phyloP scores from a whole-genome alignment of 805 yeast genomes.

The Naumovozyma baii region DNA sequence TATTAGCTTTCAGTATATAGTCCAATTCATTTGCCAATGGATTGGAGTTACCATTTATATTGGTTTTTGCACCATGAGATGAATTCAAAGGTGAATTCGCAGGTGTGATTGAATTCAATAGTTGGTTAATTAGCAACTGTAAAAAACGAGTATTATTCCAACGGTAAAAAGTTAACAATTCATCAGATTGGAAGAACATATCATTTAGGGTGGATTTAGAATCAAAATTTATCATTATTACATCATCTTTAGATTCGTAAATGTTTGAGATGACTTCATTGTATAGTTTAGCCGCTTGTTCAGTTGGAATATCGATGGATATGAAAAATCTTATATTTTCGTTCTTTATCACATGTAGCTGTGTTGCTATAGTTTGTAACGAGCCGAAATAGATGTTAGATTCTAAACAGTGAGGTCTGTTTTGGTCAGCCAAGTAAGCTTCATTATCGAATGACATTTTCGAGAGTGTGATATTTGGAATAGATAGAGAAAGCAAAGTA shows the following conservation, averaged over 20 bases:
- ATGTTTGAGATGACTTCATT: not conserved
- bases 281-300: constrained; percentile 24
- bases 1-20: constrained; percentile 1
- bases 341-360: constrained; percentile 27
- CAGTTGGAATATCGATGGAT: constrained; percentile 29
- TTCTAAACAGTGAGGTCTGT: constrained; percentile 34
- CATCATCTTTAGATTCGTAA: constrained; percentile 21
- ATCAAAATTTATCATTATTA: constrained; percentile 31
- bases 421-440: constrained; percentile 2
- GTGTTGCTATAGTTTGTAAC: constrained; percentile 33
- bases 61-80: not conserved
- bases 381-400: constrained; percentile 41
- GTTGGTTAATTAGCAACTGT: not conserved
- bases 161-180: constrained; percentile 1
- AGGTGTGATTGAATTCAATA: not conserved
- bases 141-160: constrained; percentile 7
- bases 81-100: not conserved
- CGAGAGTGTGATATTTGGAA: not conserved
- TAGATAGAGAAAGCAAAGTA: not conserved
- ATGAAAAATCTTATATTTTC: constrained; percentile 34
- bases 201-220: constrained; percentile 21
- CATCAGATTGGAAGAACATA: constrained; percentile 17
- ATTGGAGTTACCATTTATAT: constrained; percentile 1
- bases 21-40: constrained; percentile 2
- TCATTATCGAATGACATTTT: not conserved